Percentiles rank a stretch among this genome's conserved stretches.
Conservation (phyloP, 2,329 filamentous ascomycete genomes). For the Trichocomaceae sp. region DNA sequence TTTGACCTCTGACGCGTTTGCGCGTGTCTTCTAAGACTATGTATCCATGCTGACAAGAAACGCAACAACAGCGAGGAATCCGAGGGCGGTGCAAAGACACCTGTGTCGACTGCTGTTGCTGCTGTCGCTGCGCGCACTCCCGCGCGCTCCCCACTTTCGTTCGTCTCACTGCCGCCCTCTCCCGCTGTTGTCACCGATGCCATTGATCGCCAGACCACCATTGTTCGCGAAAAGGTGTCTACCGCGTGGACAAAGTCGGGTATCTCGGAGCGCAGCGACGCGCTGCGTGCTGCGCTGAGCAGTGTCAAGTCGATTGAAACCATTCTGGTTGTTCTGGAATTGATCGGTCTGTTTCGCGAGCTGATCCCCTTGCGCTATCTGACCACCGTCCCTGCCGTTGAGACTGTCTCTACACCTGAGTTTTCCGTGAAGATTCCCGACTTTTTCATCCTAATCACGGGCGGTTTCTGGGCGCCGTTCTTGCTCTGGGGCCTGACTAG, state of each 20-base stretch:
- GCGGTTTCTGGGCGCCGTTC: conserved; percentile 76
- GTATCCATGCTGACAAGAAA: conserved; percentile 2
- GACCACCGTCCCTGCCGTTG: conserved; percentile 62
- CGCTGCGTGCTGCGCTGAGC: conserved; percentile 62
- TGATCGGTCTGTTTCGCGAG: conserved; percentile 60
- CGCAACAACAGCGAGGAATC: conserved; percentile 19
- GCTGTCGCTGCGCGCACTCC: conserved; percentile 32
- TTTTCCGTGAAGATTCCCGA: conserved; percentile 67
- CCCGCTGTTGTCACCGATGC: conserved; percentile 70
- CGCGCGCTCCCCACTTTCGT: conserved; percentile 38
- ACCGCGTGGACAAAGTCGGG: conserved; percentile 32
- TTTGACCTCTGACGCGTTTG: conserved; percentile 12
- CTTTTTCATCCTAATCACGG: conserved; percentile 68
- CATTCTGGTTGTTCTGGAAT: conserved; percentile 62
- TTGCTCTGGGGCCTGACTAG: conserved; percentile 70
- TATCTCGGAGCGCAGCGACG: conserved; percentile 46
- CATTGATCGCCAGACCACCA: conserved; percentile 58
- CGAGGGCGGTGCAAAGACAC: conserved; percentile 29
- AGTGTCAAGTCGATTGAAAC: conserved; percentile 64
- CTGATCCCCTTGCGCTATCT: conserved; percentile 66
- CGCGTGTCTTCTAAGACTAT: background rate
- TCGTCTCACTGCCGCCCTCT: conserved; percentile 69
- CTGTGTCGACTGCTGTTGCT: conserved; percentile 45
- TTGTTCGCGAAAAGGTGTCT: conserved; percentile 29
- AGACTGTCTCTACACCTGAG: conserved; percentile 50